A percentile compares a stretch with the other conserved stretches of the same genome.
These are phyloP conservation scores for Polychytrium aggregatum DNA, from an alignment of 192 early-diverging fungal genomes.

Conservation along the genomic window DNA sequence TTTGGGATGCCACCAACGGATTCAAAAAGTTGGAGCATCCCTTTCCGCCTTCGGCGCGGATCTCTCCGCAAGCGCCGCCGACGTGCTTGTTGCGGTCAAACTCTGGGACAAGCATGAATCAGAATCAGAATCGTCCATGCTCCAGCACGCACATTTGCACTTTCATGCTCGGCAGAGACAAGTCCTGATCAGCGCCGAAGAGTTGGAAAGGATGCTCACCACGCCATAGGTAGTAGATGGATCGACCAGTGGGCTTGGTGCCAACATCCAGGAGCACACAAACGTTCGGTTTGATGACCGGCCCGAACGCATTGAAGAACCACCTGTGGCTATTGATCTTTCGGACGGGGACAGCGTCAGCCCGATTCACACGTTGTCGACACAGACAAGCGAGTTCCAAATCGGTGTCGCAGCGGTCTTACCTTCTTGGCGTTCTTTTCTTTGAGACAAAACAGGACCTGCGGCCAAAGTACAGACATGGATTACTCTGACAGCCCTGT, in stretches of 20 bases:
- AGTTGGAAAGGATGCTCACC: slow-evolving; percentile 4
- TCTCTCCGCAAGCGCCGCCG: slow-evolving; percentile 74
- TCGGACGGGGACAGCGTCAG: not conserved
- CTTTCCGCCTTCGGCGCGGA: slow-evolving; percentile 51
- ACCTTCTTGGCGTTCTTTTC: slow-evolving; percentile 81
- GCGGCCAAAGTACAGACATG: no score
- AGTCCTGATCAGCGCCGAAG: not conserved
- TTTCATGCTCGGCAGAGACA: not conserved
- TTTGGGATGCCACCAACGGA: slow-evolving; percentile 66
- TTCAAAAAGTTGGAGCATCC: slow-evolving; percentile 48
- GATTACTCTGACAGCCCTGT: no score
- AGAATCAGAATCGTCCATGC: not conserved
- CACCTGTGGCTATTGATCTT: slow-evolving; percentile 65
- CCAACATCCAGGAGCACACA: slow-evolving; percentile 56
- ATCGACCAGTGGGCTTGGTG: slow-evolving; percentile 52
- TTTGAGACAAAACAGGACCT: slow-evolving; percentile 78
- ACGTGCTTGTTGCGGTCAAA: slow-evolving; percentile 64
- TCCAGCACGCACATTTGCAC: no score
- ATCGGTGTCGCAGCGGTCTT: no score
- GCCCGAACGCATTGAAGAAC: slow-evolving; percentile 45
- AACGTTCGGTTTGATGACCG: slow-evolving; percentile 33
- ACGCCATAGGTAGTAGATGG: slow-evolving; percentile 62
- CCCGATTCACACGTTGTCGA: not conserved
- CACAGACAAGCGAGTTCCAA: no score
- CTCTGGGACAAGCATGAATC: no score